Conservation (phyloP, 768 basidiomycete species). For the Trametes sanguinea region DNA sequence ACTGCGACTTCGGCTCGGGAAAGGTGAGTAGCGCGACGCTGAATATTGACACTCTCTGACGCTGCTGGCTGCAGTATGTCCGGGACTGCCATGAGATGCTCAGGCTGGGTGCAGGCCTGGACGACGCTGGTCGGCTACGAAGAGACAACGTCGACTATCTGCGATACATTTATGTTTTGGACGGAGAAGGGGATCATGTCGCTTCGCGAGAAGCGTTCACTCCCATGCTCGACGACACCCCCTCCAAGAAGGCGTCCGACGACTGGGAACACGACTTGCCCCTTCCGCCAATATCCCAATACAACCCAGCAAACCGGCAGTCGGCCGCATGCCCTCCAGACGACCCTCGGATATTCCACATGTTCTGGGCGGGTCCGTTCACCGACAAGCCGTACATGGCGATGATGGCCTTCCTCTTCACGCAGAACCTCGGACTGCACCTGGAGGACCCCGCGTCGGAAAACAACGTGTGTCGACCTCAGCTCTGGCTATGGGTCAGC, state of each 20-base stretch:
- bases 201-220: constrained; percentile 29
- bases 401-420: constrained; percentile 93
- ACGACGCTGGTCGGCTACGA: constrained; percentile 73
- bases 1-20: constrained; percentile 84
- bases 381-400: constrained; percentile 99
- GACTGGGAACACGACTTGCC: constrained; percentile 56
- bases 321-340: constrained; percentile 74
- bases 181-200: constrained; percentile 41
- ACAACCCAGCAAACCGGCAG: constrained; percentile 51
- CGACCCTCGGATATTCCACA: constrained; percentile 90
- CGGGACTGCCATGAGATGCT: constrained; percentile 95
- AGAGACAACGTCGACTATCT: constrained; percentile 77
- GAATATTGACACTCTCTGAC: constrained; percentile 8
- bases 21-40: constrained; percentile 48
- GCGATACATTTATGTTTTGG: constrained; percentile 86
- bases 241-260: constrained; percentile 28
- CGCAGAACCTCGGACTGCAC: constrained; percentile 90
- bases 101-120: constrained; percentile 88
- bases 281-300: constrained; percentile 51
- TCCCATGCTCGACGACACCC: constrained; percentile 2
- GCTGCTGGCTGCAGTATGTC: constrained; percentile 63
- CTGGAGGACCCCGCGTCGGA: constrained; percentile 49
- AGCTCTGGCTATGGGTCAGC: constrained; percentile 99
- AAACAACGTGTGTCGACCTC: constrained; percentile 74
- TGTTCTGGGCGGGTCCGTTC: constrained; percentile 99